A percentile compares a stretch with the other conserved stretches of the same genome.
Evolutionary conservation across 2,329 filamentous ascomycete species (phyloP).

Genomic region (Xylaria multiplex): DNA sequence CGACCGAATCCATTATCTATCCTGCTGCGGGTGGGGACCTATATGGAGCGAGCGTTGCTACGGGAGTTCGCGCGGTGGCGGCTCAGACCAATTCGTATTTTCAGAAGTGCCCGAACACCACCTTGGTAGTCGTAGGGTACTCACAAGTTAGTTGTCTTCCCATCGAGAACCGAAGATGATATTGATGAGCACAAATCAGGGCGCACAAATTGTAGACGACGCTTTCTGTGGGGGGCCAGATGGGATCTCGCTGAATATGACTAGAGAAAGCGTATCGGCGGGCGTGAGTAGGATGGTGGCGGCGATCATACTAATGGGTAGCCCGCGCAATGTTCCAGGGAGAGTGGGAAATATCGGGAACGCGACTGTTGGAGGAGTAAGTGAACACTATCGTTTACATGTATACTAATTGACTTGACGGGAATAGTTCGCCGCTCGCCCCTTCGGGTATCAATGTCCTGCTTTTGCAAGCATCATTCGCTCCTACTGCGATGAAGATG

Average conservation of each 20-base stretch:
- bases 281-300: slow-evolving; percentile 62
- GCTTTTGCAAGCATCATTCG: slow-evolving; percentile 60
- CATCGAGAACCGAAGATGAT: background rate
- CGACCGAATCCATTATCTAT: slow-evolving; percentile 59
- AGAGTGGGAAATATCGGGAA: slow-evolving; percentile 68
- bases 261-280: slow-evolving; percentile 54
- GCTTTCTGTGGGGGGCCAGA: slow-evolving; percentile 68
- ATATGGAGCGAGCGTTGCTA: slow-evolving; percentile 63
- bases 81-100: slow-evolving; percentile 60
- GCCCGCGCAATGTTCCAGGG: slow-evolving; percentile 63
- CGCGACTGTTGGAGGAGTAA: slow-evolving; percentile 64
- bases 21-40: slow-evolving; percentile 65
- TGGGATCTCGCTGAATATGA: slow-evolving; percentile 58
- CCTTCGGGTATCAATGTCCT: slow-evolving; percentile 63
- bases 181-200: slow-evolving; percentile 51
- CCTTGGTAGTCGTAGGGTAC: slow-evolving; percentile 69
- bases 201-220: slow-evolving; percentile 70
- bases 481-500: slow-evolving; percentile 68
- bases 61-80: slow-evolving; percentile 63
- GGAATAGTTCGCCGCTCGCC: slow-evolving; percentile 65
- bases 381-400: slow-evolving; percentile 38
- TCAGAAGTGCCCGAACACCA: slow-evolving; percentile 61
- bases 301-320: slow-evolving; percentile 69
- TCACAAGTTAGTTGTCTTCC: slow-evolving; percentile 58
- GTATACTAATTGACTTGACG: slow-evolving; percentile 22